These are phyloP conservation scores for Fusarium sp. DNA, from an alignment of 2,329 filamentous ascomycete genomes.

Conservation along the genomic window DNA sequence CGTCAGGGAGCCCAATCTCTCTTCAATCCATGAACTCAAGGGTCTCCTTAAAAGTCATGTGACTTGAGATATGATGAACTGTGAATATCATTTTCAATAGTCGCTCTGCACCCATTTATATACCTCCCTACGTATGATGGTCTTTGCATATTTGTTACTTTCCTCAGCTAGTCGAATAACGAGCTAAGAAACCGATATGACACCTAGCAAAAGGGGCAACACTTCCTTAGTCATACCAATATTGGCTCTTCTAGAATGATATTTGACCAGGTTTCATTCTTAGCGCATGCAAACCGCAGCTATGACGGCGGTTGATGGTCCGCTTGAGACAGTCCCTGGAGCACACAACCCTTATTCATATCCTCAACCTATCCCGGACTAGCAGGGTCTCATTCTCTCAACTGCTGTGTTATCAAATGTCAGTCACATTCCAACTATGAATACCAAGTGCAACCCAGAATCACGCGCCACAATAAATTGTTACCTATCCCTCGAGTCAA, in stretches of 20 bases:
- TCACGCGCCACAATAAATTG: slow-evolving; percentile 26
- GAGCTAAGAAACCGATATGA: background rate
- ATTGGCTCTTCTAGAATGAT: slow-evolving; percentile 28
- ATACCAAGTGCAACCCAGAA: slow-evolving; percentile 14
- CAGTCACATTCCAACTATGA: slow-evolving; percentile 35
- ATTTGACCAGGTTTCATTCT: slow-evolving; percentile 22
- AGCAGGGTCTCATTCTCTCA: slow-evolving; percentile 21
- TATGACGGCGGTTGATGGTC: background rate
- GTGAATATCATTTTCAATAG: background rate
- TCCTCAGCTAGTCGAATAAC: background rate
- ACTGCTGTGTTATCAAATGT: slow-evolving; percentile 22
- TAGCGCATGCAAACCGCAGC: slow-evolving; percentile 13
- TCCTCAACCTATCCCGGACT: slow-evolving; percentile 8
- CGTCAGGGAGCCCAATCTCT: slow-evolving; percentile 29
- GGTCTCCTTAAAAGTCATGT: slow-evolving; percentile 27
- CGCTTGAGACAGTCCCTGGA: slow-evolving; percentile 20
- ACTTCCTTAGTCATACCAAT: slow-evolving; percentile 1
- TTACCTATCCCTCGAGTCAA: slow-evolving; percentile 28
- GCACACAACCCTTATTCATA: background rate
- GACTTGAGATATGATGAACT: background rate
- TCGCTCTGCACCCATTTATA: background rate
- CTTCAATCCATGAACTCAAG: slow-evolving; percentile 9
- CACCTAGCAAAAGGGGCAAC: background rate
- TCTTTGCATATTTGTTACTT: background rate
- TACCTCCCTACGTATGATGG: background rate